These are phyloP conservation scores for Parastagonospora nodorum DNA, from an alignment of 2,329 filamentous ascomycete species.

Conservation along the genomic window DNA sequence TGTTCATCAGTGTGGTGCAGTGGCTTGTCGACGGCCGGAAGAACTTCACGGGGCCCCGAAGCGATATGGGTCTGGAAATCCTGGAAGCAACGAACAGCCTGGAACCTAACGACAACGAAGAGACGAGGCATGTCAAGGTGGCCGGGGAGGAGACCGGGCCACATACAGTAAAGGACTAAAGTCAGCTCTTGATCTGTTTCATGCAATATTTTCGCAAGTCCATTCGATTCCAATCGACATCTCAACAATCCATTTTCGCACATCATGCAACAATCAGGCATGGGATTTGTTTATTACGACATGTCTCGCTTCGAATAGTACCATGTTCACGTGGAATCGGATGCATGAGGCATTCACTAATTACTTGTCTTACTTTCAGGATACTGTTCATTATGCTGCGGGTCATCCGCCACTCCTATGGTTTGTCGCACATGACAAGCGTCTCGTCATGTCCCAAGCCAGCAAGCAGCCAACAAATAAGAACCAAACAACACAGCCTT, in stretches of 20 bases:
- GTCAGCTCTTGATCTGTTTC: no score
- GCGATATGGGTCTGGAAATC: constrained; percentile 50
- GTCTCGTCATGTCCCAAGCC: constrained; percentile 1
- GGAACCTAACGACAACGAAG: constrained; percentile 8
- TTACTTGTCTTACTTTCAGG: no score
- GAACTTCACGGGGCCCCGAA: constrained; percentile 60
- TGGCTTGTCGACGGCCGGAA: constrained; percentile 66
- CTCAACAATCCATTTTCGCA: no score
- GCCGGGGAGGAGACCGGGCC: constrained; percentile 9
- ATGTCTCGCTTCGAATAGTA: no score
- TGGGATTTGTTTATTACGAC: no score
- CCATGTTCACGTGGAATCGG: no score
- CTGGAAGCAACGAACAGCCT: constrained; percentile 38
- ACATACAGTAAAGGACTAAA: background rate
- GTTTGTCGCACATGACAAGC: background rate
- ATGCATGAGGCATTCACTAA: no score
- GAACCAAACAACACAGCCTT: background rate
- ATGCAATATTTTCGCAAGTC: no score
- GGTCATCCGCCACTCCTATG: background rate
- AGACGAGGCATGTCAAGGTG: constrained; percentile 6
- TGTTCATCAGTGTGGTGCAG: constrained; percentile 61
- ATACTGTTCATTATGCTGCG: no score
- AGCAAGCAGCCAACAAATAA: constrained; percentile 6
- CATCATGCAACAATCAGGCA: no score
- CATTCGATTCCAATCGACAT: no score